Percentiles rank a stretch among this genome's conserved stretches.
Evolutionary conservation across 78 protist genomes (phyloP).

Genomic region (Tieghemostelium lacteum): DNA sequence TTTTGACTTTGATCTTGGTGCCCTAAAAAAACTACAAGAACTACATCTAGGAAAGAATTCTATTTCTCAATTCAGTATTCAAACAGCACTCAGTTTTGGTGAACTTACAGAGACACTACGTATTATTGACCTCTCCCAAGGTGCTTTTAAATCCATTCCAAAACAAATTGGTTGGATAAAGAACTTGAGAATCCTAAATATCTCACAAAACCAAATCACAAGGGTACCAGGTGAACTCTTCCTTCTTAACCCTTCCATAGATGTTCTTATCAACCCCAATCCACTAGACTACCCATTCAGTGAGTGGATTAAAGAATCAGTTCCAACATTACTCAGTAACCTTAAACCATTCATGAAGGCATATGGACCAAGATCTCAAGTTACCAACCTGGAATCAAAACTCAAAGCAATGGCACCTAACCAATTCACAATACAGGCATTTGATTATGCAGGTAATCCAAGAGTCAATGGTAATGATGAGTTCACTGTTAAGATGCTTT

Average conservation of each 20-base stretch:
- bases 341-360: conserved; percentile 71
- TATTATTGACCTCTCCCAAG: conserved; percentile 31
- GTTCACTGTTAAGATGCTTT: conserved; percentile 52
- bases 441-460: conserved; percentile 38
- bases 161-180: conserved; percentile 70
- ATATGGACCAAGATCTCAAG: conserved; percentile 59
- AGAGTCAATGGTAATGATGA: conserved; percentile 60
- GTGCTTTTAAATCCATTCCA: conserved; percentile 39
- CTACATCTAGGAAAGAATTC: conserved; percentile 28
- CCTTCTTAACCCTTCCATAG: conserved; percentile 61
- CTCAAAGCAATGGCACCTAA: conserved; percentile 70
- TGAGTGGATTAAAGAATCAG: conserved; percentile 72
- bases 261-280: conserved; percentile 40
- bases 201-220: conserved; percentile 52
- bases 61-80: conserved; percentile 9
- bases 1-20: conserved; percentile 57
- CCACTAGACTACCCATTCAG: conserved; percentile 69
- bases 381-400: background rate
- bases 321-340: conserved; percentile 50
- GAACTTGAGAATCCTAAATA: conserved; percentile 13
- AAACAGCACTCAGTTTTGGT: conserved; percentile 7
- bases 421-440: conserved; percentile 27
- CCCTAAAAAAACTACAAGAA: conserved; percentile 2
- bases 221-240: conserved; percentile 61
- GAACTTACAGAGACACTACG: background rate